These are phyloP conservation scores for Rosa lucieae DNA, from an alignment of 306 rosid species.

Conservation along the genomic window DNA sequence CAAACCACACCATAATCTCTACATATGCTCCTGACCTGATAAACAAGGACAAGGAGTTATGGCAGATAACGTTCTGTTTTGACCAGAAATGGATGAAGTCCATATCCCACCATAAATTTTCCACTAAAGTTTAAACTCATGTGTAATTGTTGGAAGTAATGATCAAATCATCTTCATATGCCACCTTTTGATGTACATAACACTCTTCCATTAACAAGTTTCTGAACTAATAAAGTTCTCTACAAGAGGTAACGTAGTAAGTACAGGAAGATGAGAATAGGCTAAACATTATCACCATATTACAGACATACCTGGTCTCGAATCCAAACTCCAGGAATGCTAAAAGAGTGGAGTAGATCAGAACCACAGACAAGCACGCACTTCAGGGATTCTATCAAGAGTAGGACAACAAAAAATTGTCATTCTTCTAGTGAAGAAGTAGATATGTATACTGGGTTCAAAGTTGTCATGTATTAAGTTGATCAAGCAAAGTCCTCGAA, in stretches of 20 bases:
- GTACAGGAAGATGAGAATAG: not conserved
- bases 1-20: slow-evolving; percentile 55
- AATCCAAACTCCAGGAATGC: slow-evolving; percentile 75
- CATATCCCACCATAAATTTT: not conserved
- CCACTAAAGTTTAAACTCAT: not conserved
- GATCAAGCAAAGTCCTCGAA: not conserved
- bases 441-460: not conserved
- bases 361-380: slow-evolving; percentile 94
- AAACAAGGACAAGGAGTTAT: not conserved
- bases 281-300: not conserved
- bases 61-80: not conserved
- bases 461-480: not conserved
- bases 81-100: not conserved
- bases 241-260: not conserved
- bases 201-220: not conserved
- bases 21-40: slow-evolving; percentile 47
- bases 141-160: not conserved
- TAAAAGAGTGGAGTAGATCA: slow-evolving; percentile 80
- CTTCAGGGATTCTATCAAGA: slow-evolving; percentile 66
- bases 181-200: not conserved
- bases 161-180: not conserved
- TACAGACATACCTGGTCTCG: slow-evolving; percentile 57
- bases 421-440: not conserved
- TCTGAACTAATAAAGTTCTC: not conserved
- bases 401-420: slow-evolving; percentile 20